Evolutionary conservation across 2,329 filamentous ascomycete genomes (phyloP).

Genomic region (Fusarium verrucosum): DNA sequence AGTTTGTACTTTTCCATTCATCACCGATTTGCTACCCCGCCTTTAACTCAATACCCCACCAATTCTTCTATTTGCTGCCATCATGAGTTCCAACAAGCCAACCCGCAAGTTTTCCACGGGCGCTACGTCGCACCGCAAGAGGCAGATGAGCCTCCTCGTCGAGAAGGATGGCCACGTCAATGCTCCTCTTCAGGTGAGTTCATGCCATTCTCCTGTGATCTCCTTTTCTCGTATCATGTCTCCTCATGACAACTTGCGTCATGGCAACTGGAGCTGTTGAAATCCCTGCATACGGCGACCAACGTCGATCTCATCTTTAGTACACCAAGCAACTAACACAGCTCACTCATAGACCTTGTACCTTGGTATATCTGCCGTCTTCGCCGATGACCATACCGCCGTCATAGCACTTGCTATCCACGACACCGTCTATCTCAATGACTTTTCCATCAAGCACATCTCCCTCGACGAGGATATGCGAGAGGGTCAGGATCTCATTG

Average conservation of each 20-base stretch:
- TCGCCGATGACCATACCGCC: conserved; percentile 60
- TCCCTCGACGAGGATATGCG: conserved; percentile 53
- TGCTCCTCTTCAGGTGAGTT: conserved; percentile 57
- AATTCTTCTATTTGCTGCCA: conserved; percentile 25
- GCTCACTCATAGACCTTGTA: conserved; percentile 62
- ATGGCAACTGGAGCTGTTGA: neutral
- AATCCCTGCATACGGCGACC: conserved; percentile 1
- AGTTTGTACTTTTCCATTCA: neutral
- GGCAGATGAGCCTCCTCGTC: conserved; percentile 57
- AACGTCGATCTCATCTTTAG: neutral
- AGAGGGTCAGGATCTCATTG: conserved; percentile 58
- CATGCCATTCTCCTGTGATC: neutral
- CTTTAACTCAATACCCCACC: conserved; percentile 20
- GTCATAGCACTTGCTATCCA: conserved; percentile 75
- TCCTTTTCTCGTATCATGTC: neutral
- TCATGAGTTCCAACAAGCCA: conserved; percentile 41
- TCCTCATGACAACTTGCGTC: conserved; percentile 37
- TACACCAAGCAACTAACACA: conserved; percentile 17
- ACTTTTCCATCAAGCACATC: conserved; percentile 73
- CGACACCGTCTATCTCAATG: conserved; percentile 77
- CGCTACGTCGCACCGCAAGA: conserved; percentile 57
- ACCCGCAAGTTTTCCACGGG: conserved; percentile 56
- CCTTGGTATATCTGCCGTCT: conserved; percentile 68
- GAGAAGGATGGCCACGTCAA: conserved; percentile 57
- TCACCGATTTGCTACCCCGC: conserved; percentile 21